A percentile compares a stretch with the other conserved stretches of the same genome.
These are phyloP conservation scores for Tolypocladium guangdongense DNA, from an alignment of 2,329 filamentous ascomycete genomes.

Conservation along the genomic window DNA sequence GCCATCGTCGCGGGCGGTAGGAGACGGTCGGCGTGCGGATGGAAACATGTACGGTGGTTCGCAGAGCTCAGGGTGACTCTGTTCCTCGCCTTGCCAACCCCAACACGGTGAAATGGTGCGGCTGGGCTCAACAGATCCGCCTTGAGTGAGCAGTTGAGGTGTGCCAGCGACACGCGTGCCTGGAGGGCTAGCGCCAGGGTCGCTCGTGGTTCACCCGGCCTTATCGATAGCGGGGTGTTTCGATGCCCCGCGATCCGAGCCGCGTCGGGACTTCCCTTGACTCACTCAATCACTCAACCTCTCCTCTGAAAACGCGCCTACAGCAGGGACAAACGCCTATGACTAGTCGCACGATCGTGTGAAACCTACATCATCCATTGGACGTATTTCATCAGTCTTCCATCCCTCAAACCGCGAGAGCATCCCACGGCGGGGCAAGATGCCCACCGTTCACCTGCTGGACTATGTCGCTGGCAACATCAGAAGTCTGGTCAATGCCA, in stretches of 20 bases:
- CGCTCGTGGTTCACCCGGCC: background rate
- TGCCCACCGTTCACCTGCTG: conserved; percentile 68
- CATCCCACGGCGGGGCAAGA: conserved; percentile 25
- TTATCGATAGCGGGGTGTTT: conserved; percentile 1
- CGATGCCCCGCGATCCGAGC: background rate
- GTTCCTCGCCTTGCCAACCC: background rate
- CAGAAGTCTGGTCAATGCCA: conserved; percentile 90
- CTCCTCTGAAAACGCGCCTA: conserved; percentile 3
- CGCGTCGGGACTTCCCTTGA: background rate
- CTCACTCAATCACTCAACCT: conserved; percentile 1
- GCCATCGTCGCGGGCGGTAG: background rate
- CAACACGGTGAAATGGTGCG: background rate
- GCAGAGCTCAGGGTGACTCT: background rate
- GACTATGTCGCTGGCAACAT: conserved; percentile 96
- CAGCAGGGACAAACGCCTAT: background rate
- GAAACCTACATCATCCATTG: background rate
- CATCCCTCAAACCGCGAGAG: background rate
- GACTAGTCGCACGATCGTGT: background rate
- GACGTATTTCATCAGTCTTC: background rate
- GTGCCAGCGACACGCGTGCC: too few species aligned
- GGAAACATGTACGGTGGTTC: background rate
- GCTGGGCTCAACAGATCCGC: background rate
- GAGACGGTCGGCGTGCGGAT: background rate
- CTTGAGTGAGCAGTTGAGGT: too few species aligned
- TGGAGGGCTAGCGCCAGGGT: too few species aligned